phyloP scores from a whole-genome alignment of 768 basidiomycete species.

The Fistulinella prunicolor region DNA sequence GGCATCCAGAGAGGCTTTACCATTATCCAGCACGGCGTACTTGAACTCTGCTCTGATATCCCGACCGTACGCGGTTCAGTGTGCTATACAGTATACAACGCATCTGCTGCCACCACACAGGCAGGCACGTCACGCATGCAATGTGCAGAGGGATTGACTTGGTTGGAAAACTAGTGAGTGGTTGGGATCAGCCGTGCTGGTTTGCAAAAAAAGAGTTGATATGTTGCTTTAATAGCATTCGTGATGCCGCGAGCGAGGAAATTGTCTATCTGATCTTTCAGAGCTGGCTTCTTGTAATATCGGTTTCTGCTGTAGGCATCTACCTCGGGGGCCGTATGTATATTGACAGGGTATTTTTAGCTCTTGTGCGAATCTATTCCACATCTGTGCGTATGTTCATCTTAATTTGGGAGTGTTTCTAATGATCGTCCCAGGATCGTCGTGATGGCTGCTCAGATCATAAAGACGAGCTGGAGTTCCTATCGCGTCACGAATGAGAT shows the following conservation, averaged over 20 bases:
- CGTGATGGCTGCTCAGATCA: conserved; percentile 42
- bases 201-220: too few relatives aligned
- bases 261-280: conserved; percentile 44
- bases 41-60: conserved; percentile 40
- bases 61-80: conserved; percentile 30
- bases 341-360: conserved; percentile 26
- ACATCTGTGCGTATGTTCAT: conserved; percentile 37
- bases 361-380: conserved; percentile 52
- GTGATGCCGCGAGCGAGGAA: conserved; percentile 43
- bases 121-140: conserved; percentile 10
- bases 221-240: conserved; percentile 15
- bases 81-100: conserved; percentile 18
- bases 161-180: conserved; percentile 46
- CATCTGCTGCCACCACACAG: background rate
- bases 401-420: background rate
- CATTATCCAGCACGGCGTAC: conserved; percentile 12
- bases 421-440: conserved; percentile 23
- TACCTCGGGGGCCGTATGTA: background rate
- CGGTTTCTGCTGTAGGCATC: conserved; percentile 43
- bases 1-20: conserved; percentile 26
- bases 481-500: conserved; percentile 39
- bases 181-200: background rate
- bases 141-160: conserved; percentile 44
- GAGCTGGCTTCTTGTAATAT: conserved; percentile 46
- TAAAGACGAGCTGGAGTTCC: conserved; percentile 47